These are phyloP conservation scores for Moricandia moricandioides DNA, from an alignment of 345 rosid species.

Conservation along the genomic window DNA sequence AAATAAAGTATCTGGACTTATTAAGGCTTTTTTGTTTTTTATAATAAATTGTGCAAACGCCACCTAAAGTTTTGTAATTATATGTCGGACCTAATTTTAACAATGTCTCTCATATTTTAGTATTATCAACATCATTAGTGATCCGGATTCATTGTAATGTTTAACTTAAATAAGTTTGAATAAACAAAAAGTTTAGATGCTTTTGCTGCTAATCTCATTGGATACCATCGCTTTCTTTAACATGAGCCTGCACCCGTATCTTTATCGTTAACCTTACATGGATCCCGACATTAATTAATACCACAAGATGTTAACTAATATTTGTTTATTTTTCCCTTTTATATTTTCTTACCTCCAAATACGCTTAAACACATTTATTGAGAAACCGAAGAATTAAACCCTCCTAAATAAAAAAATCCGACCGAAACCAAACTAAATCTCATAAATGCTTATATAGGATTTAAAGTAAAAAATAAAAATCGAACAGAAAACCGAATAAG, in stretches of 20 bases:
- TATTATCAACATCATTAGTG: not conserved
- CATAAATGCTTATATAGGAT: too few relatives aligned
- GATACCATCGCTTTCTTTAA: conserved; percentile 31
- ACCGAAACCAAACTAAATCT: too few relatives aligned
- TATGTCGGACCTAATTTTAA: conserved; percentile 27
- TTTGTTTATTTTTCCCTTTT: not conserved
- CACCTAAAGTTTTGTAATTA: conserved; percentile 26
- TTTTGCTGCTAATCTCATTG: conserved; percentile 26
- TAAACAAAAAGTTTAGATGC: conserved; percentile 1
- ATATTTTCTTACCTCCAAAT: not conserved
- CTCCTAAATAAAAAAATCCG: too few relatives aligned
- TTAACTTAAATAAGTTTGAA: not conserved
- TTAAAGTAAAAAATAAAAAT: too few relatives aligned
- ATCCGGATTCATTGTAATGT: not conserved
- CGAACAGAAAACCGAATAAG: too few relatives aligned
- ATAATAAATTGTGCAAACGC: conserved; percentile 13
- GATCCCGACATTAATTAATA: conserved; percentile 28
- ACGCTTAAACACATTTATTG: too few relatives aligned
- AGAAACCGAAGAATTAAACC: too few relatives aligned
- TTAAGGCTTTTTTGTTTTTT: conserved; percentile 24
- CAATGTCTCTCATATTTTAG: not conserved
- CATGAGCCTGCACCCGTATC: conserved; percentile 21
- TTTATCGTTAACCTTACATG: conserved; percentile 23
- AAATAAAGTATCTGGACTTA: conserved; percentile 24
- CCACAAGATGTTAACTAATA: too few relatives aligned